Evolutionary conservation across 2,329 filamentous ascomycete genomes (phyloP), one percentile per base, ranked within the genome.

Genomic region (Fusarium caatingaense): DNA sequence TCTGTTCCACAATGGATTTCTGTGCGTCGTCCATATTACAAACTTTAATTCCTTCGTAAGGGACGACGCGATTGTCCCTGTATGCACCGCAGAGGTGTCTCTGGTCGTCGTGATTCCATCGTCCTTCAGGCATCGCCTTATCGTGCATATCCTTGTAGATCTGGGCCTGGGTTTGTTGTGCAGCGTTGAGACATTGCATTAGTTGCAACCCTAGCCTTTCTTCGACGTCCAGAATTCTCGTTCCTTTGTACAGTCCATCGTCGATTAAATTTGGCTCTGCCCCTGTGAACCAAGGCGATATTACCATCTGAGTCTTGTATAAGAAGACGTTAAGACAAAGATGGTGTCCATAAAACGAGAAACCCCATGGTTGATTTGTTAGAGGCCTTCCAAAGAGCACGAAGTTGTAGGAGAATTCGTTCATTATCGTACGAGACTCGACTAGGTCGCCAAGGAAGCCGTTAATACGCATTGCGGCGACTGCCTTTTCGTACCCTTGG

Each of bases 81-180:
- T 92, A 93, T 1, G 92, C 92, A 41, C 92, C 92, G 76, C 91
- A 93, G 12, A 93, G 78, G 73, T 94, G 92, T 15, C 92, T 85
- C 81, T 94, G 91, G 77, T 95, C 92, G 74, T 93, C 91, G 69
- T 89, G 90, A 78, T 94, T 94, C 91, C 92, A 94, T 16, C 92
- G 85, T 16, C 89, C 90, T 13, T 81, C 79, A 9, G 86, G 87
- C 91, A 93, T 93, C 18, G 37, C 25, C 83, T 3, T 82, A 68
- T 63, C 84, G 83, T 30, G 78, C 87, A 93, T 0, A 87, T 81
- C 11, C 11, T 45, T 51, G 25, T 57, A 50, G 15, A 57, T 21
- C 10, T 57, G 55, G 3, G 27, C 55, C 21, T 42, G 37, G 16
- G 8, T 10, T 28, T 57, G 45, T 66, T 88, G 87, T 0, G 88